A percentile compares a stretch with the other conserved stretches of the same genome.
Conservation (phyloP, 345 rosid genomes). For the Sonneratia caseolaris region DNA sequence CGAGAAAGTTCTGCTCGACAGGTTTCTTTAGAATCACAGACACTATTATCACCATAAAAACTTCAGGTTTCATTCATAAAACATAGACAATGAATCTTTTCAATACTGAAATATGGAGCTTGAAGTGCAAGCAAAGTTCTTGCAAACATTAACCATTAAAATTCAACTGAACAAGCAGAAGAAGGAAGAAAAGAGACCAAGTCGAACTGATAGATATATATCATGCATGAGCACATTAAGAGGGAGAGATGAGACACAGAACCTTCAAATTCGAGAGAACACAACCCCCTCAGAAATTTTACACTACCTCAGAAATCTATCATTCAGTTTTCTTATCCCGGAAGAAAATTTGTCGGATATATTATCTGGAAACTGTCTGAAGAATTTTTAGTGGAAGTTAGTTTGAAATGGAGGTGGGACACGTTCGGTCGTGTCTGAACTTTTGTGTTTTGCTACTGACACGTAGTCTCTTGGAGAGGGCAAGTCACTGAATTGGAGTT, state of each 20-base stretch:
- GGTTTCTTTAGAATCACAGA: not conserved
- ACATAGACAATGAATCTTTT: not conserved
- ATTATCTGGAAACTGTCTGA: no score
- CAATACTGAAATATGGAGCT: not conserved
- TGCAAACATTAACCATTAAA: not conserved
- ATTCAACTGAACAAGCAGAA: not conserved
- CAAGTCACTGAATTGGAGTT: not conserved
- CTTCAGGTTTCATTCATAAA: not conserved
- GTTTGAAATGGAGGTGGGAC: not conserved
- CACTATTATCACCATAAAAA: not conserved
- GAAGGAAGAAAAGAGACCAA: not conserved
- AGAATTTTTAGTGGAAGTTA: no score
- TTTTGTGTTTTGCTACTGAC: not conserved
- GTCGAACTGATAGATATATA: not conserved
- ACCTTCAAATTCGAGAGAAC: not conserved
- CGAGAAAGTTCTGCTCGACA: not conserved
- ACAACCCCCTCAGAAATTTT: not conserved
- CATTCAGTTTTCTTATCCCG: not conserved
- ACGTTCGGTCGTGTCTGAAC: slow-evolving; percentile 1
- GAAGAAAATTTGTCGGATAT: not conserved
- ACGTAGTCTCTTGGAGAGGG: not conserved
- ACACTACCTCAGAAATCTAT: not conserved
- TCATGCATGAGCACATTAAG: not conserved
- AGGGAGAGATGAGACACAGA: not conserved
- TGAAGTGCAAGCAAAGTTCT: not conserved